Base-by-base conservation (phyloP, 2,329 filamentous ascomycete species). In the Raffaelea arxii region DNA sequence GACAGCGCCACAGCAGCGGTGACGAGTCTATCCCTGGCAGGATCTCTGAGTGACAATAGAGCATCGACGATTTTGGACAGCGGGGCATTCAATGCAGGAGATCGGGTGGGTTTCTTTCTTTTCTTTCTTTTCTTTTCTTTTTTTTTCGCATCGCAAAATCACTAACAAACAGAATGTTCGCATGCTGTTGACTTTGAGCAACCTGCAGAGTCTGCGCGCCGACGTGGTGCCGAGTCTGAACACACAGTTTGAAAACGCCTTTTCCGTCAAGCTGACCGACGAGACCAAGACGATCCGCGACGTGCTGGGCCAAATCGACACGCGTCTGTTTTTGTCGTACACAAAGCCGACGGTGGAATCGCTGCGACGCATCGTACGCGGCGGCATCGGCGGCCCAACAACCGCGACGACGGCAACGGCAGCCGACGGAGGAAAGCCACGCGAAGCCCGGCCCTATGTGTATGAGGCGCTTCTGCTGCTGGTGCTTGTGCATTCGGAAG, bases 231-330 rank as follows among this genome's bases (percentile, higher is more conserved):
- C 91, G 1, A 82, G 82, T 55, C 76, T 98, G n/a, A 86, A 95
- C 60, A 78, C 84, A 4, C 85, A 92, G 59, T 98, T 97, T 58
- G 92, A 98, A 62, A 89, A 86, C 43, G 80, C 87, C 46, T 98
- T 98, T 65, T 89, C 86, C 2, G 87, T 97, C 52, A 94, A 94
- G 59, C 76, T 98, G 49, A 94, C 89, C 2, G 91, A 96, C 52
- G 92, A 98, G 65, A 84, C 83, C 47, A 91, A 91, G 62, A 92
- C 86, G 1, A 91, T 98, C 59, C 82, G 84, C 46, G 89, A 97
- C 58, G 88, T 94, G 4, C 80, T 97, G 12, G 77, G 78, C 16
- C 89, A 97, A 62, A 96, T 98, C 53, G 90, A 97, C 59, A 77
- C 82, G 12, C 82, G 87, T 6, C 80, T 98, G 30, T 98, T 98